Base-by-base conservation (phyloP, 1,284 basidiomycete species). In the Microbotryomycetes sp. region DNA sequence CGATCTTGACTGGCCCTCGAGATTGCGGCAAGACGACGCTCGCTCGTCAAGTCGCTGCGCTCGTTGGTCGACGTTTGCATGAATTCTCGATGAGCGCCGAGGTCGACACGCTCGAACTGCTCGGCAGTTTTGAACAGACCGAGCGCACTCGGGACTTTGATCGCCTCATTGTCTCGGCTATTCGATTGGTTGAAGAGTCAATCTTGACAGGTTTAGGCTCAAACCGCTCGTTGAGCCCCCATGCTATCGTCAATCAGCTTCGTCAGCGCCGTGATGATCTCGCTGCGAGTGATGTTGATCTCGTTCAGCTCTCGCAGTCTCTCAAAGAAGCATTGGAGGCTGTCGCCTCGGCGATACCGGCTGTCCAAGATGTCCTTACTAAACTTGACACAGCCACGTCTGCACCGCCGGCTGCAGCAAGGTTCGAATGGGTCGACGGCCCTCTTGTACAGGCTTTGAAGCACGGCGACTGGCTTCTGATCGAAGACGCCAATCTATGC, bases 351-450 rank as follows among this genome's bases (percentile, higher is more conserved):
- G 13, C 51, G 24, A 7, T 24, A 9, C 35, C 35, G 18, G 35
- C 35, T 11, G 18, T 18, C 11, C 45, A 18, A 41, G 63, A 55
- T 4, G 24, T 61, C 48, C 15, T 9, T 18, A 4, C 7, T 9
- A 49, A 48, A 9, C 23, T 58, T 5, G 26, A 55, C 24, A 26
- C 24, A 4, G 50, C 53, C 16, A 55, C 57, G 24, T 53, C 52
- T 11, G 49, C 59, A 6, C 30, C 56, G 1, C 53, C 59, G n/a
- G 70, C 71, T 18, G 72, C 74, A 0, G 85, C 87, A 21, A 82
- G 83, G 18, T 97, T 99, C 73, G 88, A 89, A 70, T 99, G 97
- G 96, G 81, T 91, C 11, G 94, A 99, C 73, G 96, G 96, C 1
- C 90, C 92, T n/a, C 80, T 99, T 21, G 81, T 97, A 28, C 81